Conservation (phyloP, 2,329 filamentous ascomycete genomes). For the Hysterium pulicare region DNA sequence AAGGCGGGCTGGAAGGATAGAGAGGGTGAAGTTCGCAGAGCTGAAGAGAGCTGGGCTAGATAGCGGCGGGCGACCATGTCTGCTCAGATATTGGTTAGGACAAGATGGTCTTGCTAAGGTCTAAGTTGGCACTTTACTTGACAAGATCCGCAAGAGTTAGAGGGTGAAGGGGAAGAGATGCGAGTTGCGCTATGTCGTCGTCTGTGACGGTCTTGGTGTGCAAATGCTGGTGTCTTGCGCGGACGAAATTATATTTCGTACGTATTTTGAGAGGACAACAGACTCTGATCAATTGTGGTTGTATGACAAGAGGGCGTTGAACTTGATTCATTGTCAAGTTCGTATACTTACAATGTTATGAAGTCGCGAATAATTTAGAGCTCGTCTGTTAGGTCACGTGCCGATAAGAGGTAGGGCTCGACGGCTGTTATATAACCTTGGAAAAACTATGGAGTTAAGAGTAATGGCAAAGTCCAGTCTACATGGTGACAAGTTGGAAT, state of each 20-base stretch:
- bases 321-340: constrained; percentile 23
- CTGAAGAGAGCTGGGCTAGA: constrained; percentile 75
- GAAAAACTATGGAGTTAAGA: too few species aligned
- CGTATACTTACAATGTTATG: too few species aligned
- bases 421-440: too few species aligned
- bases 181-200: constrained; percentile 74
- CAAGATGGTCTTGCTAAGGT: constrained; percentile 10
- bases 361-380: too few species aligned
- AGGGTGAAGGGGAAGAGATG: constrained; percentile 72
- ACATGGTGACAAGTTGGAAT: too few species aligned
- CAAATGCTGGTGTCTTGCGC: constrained; percentile 9
- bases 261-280: constrained; percentile 26
- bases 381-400: too few species aligned
- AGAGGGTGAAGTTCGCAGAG: constrained; percentile 94
- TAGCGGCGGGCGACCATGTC: constrained; percentile 79
- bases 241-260: constrained; percentile 5
- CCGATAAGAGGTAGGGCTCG: too few species aligned
- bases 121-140: constrained; percentile 55
- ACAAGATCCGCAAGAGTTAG: constrained; percentile 86
- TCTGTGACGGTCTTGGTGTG: constrained; percentile 53
- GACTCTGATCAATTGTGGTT: constrained; percentile 34
- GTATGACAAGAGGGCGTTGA: constrained; percentile 33
- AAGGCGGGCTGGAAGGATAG: constrained; percentile 84
- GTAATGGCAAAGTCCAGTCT: too few species aligned
- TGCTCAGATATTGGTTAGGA: constrained; percentile 22